phyloP scores from a whole-genome alignment of 1,139 yeast species.

The Pichia sp. region DNA sequence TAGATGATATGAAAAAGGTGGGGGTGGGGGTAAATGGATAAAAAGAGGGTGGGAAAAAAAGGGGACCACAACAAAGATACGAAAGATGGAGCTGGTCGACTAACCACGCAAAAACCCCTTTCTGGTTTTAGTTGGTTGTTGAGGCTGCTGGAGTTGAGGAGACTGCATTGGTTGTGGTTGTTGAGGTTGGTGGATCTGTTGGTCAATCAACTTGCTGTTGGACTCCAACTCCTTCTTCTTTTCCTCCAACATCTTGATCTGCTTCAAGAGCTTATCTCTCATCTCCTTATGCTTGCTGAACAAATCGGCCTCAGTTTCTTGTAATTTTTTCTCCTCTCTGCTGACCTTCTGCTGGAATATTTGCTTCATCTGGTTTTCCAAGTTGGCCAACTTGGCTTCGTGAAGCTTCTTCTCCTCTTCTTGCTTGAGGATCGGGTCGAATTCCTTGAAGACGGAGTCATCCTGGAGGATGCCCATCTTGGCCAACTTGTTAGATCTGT shows the following conservation, averaged over 20 bases:
- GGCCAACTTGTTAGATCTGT: constrained; percentile 77
- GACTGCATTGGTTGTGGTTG: neutral
- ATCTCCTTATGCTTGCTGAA: constrained; percentile 94
- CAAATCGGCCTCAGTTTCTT: constrained; percentile 94
- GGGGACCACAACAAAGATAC: neutral
- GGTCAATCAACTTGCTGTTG: constrained; percentile 38
- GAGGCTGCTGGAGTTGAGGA: constrained; percentile 10
- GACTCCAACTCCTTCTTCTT: constrained; percentile 76
- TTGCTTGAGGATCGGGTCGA: constrained; percentile 88
- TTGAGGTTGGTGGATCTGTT: constrained; percentile 20
- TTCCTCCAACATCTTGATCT: constrained; percentile 84
- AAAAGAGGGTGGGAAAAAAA: neutral
- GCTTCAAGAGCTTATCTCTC: constrained; percentile 89
- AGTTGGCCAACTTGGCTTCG: constrained; percentile 87
- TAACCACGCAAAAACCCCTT: constrained; percentile 57
- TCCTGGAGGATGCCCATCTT: constrained; percentile 92
- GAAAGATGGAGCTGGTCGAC: neutral
- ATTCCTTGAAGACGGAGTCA: constrained; percentile 83
- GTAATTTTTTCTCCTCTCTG: constrained; percentile 95
- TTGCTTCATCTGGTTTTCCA: constrained; percentile 95
- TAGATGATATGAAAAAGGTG: neutral
- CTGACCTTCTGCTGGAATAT: constrained; percentile 96
- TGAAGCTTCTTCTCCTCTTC: constrained; percentile 92
- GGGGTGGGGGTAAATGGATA: neutral
- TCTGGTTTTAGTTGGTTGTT: constrained; percentile 47